Base-by-base conservation (phyloP, 1,139 yeast species). In the Kazachstania sp. region DNA sequence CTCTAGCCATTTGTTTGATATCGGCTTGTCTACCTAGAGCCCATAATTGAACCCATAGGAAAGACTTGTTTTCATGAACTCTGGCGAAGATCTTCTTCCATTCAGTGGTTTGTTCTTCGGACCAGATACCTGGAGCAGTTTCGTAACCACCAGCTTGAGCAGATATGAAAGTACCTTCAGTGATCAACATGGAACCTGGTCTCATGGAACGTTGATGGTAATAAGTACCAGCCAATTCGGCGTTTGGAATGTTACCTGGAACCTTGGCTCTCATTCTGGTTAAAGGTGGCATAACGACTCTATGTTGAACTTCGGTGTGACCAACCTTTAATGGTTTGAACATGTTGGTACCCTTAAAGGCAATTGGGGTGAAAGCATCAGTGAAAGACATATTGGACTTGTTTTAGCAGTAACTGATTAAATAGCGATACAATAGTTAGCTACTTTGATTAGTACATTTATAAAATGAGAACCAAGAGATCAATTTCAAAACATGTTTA, bases 41-140 rank as follows among this genome's bases (percentile, higher is more conserved):
- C 81, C 83, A 79, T 39, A 83, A 57, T 63, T 83, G 90, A 39
- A 71, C 54, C 45, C 74, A 69, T n/a, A 75, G 60, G 50, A 60
- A 71, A 0, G 83, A 72, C 19, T 43, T 43, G 37, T 43, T 43
- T 32, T 43, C 42, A 23, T 43, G 41, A 16, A 43, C 38, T 23
- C 30, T 43, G 30, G 38, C 39, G 31, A 43, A 36, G n/a, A 43
- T 43, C 23, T 43, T 43, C 28, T 43, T 43, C 45, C 45, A 43
- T 38, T 43, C 38, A 16, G 31, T 34, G 18, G 29, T 30, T 32
- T 37, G 42, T 31, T 32, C 41, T 5, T 38, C 38, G 15, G 45
- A 43, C 45, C 45, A 43, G 32, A 38, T 43, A 43, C 45, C 45
- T 43, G 45, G 45, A 37, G 45, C 45, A 38, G 20, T 30, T 16